Evolutionary conservation across 768 basidiomycete genomes (phyloP).

Genomic region (Kwoniella shandongensis): DNA sequence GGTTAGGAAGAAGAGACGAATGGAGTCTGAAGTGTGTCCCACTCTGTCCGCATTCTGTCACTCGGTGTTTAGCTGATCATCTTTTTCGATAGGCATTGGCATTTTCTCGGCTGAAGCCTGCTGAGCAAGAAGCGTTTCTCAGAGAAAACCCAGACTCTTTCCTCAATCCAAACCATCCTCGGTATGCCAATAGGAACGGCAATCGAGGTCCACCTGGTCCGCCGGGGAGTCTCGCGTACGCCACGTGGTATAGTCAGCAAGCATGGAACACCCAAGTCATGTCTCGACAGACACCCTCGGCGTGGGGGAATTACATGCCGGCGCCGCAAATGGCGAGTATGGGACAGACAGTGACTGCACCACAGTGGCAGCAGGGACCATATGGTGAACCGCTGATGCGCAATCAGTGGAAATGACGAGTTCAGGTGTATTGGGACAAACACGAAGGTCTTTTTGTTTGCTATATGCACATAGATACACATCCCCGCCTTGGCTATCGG

Average conservation of each 20-base stretch:
- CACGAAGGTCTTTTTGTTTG: not conserved
- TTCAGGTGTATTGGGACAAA: slow-evolving; percentile 3
- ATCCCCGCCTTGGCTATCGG: no score
- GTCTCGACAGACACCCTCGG: not conserved
- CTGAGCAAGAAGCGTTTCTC: slow-evolving; percentile 41
- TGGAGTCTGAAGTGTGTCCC: slow-evolving; percentile 39
- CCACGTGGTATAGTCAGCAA: slow-evolving; percentile 29
- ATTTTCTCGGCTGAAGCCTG: slow-evolving; percentile 40
- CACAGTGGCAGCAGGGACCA: not conserved
- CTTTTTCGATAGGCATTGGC: slow-evolving; percentile 30
- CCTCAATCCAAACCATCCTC: slow-evolving; percentile 31
- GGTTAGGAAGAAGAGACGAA: slow-evolving; percentile 31
- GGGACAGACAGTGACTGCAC: no score
- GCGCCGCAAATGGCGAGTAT: slow-evolving; percentile 7
- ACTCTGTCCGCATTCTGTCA: not conserved
- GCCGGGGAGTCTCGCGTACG: slow-evolving; percentile 24
- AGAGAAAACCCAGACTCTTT: slow-evolving; percentile 40
- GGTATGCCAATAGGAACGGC: not conserved
- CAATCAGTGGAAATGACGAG: not conserved
- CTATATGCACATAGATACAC: not conserved
- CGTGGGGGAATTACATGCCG: slow-evolving; percentile 3
- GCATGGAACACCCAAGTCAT: slow-evolving; percentile 18
- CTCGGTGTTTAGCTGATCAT: slow-evolving; percentile 5
- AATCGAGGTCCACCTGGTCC: slow-evolving; percentile 19
- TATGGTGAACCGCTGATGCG: not conserved